Evolutionary conservation across 2,329 filamentous ascomycete genomes (phyloP), one percentile per base, ranked within the genome.

Genomic region (Fusarium azukiicola): DNA sequence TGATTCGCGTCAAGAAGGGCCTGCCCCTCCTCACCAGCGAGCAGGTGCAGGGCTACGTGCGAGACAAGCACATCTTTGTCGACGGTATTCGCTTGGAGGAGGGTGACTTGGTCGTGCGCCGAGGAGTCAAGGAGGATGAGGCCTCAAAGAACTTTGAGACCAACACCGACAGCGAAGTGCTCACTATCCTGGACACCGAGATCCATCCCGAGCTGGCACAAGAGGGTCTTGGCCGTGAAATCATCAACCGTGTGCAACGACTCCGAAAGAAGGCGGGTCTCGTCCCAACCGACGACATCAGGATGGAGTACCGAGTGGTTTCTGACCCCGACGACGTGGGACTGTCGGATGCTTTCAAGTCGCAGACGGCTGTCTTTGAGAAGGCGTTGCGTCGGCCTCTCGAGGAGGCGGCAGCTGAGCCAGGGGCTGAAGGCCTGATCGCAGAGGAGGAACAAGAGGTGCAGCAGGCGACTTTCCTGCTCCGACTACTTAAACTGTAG

Each of bases 261-360:
- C 91, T 99, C 77, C 94, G 98, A 80, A 99, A 99, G 93, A 98
- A 98, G 90, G 97, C 97, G 12, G 96, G 96, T 1, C 91, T 99
- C 69, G 94, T 97, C 78, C 94, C 97, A 2, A 99, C 97, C 0
- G 98, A 99, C 84, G 98, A 99, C 84, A 95, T 99, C 77, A 96
- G 95, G 89, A 98, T 99, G 96, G 96, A 98, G 87, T 99, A 98
- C 89, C 92, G 91, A 73, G 94, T 99, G 9, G 88, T 98, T 66
- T 92, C 93, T 12, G 97, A 98, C 84, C 96, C 96, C 0, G 96
- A 98, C 4, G 92, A 93, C 58, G 91, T 97, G 74, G 96, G 96
- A 9, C 87, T 98, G 36, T 93, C 92, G 73, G 90, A 92, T 71
- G 94, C 94, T 5, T 96, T 98, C 84, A 90, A 93, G 79, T 92